Conservation (phyloP, 2,329 filamentous ascomycete genomes). For the Fusarium sp. region DNA sequence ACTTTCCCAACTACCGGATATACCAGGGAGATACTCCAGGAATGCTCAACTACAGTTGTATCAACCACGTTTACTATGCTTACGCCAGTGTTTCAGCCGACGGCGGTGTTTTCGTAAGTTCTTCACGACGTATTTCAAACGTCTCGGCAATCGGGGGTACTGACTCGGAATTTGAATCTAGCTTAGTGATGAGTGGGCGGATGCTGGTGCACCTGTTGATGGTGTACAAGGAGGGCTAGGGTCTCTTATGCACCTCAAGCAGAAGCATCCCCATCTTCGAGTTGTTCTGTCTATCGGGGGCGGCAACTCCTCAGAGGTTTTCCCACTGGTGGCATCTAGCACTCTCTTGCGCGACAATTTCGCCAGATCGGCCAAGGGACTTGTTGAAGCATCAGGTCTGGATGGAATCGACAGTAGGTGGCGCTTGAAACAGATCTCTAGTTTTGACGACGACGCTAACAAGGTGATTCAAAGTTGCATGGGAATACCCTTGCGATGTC, state of each 20-base stretch:
- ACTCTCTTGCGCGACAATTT: constrained; percentile 72
- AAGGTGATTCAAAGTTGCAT: constrained; percentile 68
- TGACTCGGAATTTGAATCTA: constrained; percentile 50
- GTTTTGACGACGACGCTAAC: constrained; percentile 13
- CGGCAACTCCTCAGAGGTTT: constrained; percentile 70
- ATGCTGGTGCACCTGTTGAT: constrained; percentile 76
- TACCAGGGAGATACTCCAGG: constrained; percentile 79
- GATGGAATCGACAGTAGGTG: constrained; percentile 72
- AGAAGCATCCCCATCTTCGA: constrained; percentile 74
- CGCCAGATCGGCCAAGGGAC: constrained; percentile 69
- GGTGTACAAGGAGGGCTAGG: constrained; percentile 76
- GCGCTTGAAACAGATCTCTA: not conserved
- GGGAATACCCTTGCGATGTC: constrained; percentile 76
- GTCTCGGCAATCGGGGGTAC: constrained; percentile 21
- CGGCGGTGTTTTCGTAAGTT: constrained; percentile 77
- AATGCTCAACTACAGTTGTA: constrained; percentile 76
- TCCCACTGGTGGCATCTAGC: constrained; percentile 72
- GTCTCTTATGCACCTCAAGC: constrained; percentile 77
- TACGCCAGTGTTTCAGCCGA: constrained; percentile 79
- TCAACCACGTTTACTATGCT: constrained; percentile 85
- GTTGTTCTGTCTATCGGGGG: constrained; percentile 84
- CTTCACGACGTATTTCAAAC: constrained; percentile 2
- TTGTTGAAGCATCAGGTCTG: constrained; percentile 74
- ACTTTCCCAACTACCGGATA: constrained; percentile 83
- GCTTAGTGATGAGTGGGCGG: constrained; percentile 83